Evolutionary conservation across 169 alveolate genomes (phyloP).

Genomic region (Cystoisospora suis): DNA sequence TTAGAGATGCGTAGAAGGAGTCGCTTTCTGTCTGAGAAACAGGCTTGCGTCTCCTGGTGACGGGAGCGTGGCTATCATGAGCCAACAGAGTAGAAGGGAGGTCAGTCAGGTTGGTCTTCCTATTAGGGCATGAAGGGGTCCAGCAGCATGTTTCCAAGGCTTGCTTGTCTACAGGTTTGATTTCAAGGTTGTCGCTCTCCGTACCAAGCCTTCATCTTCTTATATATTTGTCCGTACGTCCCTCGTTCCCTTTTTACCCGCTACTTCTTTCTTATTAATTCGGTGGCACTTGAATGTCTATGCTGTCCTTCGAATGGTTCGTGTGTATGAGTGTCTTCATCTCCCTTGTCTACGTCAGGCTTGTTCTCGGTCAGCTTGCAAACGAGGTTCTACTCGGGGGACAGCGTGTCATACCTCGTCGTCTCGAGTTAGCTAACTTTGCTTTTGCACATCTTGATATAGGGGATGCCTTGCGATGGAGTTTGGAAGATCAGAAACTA

Average conservation of each 20-base stretch:
- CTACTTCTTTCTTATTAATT: neutral
- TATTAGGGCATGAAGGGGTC: too few species aligned
- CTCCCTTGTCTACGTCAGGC: too few species aligned
- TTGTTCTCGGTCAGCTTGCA: neutral
- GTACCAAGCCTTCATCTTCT: neutral
- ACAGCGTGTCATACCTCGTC: neutral
- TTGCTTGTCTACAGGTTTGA: too few species aligned
- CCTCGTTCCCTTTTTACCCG: neutral
- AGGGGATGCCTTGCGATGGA: neutral
- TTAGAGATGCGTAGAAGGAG: too few species aligned
- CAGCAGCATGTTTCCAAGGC: too few species aligned
- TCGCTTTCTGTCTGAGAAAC: too few species aligned
- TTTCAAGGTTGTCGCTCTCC: neutral
- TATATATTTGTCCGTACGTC: neutral
- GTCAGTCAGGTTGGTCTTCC: too few species aligned
- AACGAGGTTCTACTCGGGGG: neutral
- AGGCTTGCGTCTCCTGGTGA: too few species aligned
- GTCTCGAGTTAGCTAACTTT: neutral
- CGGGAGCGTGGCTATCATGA: too few species aligned
- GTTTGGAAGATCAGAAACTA: neutral
- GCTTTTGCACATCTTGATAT: neutral
- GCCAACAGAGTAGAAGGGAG: too few species aligned
- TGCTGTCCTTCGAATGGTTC: neutral
- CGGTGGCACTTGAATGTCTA: neutral
- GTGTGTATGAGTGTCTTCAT: too few species aligned